Base-by-base conservation (phyloP, 768 basidiomycete species). In the Gautieria morchelliformis region DNA sequence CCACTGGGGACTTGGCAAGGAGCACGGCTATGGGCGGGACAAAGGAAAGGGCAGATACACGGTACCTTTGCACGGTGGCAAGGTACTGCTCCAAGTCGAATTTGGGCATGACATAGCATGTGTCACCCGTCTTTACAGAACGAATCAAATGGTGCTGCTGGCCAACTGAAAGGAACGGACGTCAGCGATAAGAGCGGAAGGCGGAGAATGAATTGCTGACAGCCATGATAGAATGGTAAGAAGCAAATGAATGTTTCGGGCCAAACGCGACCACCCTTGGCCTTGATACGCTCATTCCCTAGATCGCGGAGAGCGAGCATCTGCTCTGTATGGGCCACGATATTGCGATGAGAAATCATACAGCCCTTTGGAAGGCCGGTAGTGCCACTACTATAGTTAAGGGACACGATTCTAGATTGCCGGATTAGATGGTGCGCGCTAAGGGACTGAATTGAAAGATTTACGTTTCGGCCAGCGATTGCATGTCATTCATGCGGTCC, bases 281-380 rank as follows among this genome's bases (percentile, higher is more conserved):
- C 56, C 19, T 37, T 57, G 17, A 57, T 47, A 6, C 56, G 56
- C 14, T 35, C 6, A 30, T 49, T 49, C 10, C 56, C 47, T 14
- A 57, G 11, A 40, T 57, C 46, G n/a, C 56, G 56, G 7, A 57
- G 19, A 20, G 56, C 56, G 3, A 57, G 47, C 56, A 57, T 57
- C 24, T 57, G 56, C 56, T 57, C 56, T 14, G 56, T 57, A 35
- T 57, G 56, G 19, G 56, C 27, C 15, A 57, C 56, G 8, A 33
- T 57, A 57, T 57, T 57, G 4, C 56, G 45, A 30, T 57, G 56
- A 15, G 56, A 57, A 11, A 57, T 57, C 56, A 57, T 57, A 20
- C 56, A 57, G 17, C 80, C 89, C 68, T 92, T 93, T 2, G 89
- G 84, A 60, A 83, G 82, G 1, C 89, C 87, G 0, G 86, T 89